Evolutionary conservation across 768 basidiomycete genomes (phyloP).

Genomic region (Suillus decipiens): DNA sequence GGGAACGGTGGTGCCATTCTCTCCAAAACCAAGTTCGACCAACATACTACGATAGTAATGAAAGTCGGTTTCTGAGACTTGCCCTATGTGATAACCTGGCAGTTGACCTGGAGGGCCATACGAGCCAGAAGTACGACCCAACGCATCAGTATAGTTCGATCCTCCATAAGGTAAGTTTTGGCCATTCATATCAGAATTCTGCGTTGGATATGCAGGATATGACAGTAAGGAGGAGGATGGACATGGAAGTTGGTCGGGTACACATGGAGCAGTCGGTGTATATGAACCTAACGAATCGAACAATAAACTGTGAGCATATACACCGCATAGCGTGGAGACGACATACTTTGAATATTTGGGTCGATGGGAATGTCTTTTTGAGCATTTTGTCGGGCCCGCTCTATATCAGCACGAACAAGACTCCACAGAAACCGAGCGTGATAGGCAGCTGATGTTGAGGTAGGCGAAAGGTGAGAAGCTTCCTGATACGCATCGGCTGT

Average conservation of each 20-base stretch:
- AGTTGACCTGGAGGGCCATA: slow-evolving; percentile 1
- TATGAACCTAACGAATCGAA: slow-evolving; percentile 21
- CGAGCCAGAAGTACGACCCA: neutral
- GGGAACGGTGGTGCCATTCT: slow-evolving; percentile 29
- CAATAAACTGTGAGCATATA: slow-evolving; percentile 15
- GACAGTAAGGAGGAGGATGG: slow-evolving; percentile 19
- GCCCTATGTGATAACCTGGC: slow-evolving; percentile 22
- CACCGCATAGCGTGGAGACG: neutral
- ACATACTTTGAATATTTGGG: slow-evolving; percentile 55
- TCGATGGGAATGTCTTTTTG: slow-evolving; percentile 50
- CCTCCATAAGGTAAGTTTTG: neutral
- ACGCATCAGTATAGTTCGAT: neutral
- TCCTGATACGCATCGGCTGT: slow-evolving; percentile 81
- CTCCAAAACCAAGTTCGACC: slow-evolving; percentile 69
- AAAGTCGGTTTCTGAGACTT: slow-evolving; percentile 60
- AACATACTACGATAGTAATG: slow-evolving; percentile 78
- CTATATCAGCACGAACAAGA: slow-evolving; percentile 63
- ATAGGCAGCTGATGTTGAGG: slow-evolving; percentile 67
- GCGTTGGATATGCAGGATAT: slow-evolving; percentile 9
- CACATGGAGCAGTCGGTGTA: slow-evolving; percentile 22
- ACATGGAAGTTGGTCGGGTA: slow-evolving; percentile 22
- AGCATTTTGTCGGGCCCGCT: slow-evolving; percentile 50
- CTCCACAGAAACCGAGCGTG: slow-evolving; percentile 80
- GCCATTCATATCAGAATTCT: neutral
- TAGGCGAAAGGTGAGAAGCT: slow-evolving; percentile 60